Conservation (phyloP, 2,329 filamentous ascomycete species). For the Phyllosticta citrichinensis region DNA sequence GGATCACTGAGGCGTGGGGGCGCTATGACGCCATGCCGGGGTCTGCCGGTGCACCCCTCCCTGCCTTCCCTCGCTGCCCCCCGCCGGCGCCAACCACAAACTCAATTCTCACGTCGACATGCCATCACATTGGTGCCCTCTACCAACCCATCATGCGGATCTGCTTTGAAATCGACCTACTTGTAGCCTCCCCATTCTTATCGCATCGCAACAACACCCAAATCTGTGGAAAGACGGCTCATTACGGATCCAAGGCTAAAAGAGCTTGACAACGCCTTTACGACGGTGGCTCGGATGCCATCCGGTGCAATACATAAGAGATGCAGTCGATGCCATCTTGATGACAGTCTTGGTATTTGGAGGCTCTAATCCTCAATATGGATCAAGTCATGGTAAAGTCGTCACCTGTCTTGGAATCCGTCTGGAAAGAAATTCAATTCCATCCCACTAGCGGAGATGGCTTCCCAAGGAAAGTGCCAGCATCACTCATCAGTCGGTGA, state of each 20-base stretch:
- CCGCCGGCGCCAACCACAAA: neutral
- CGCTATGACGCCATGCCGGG: constrained; percentile 7
- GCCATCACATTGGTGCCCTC: neutral
- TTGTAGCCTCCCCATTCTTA: too few species aligned
- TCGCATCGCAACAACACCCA: too few species aligned
- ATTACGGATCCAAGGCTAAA: too few species aligned
- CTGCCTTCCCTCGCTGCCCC: too few species aligned
- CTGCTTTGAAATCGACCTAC: neutral
- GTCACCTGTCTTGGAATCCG: neutral
- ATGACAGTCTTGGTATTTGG: too few species aligned
- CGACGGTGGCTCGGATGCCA: too few species aligned
- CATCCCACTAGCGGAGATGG: neutral
- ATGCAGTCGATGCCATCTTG: too few species aligned
- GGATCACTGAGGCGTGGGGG: neutral
- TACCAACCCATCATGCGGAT: neutral
- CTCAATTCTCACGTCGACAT: neutral
- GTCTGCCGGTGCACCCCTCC: neutral
- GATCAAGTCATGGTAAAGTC: neutral
- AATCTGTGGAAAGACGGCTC: too few species aligned
- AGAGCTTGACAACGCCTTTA: too few species aligned
- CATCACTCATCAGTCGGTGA: neutral
- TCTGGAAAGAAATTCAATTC: neutral
- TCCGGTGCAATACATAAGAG: too few species aligned
- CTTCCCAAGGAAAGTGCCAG: neutral
- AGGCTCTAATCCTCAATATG: too few species aligned